Conservation (phyloP, 768 basidiomycete species). For the Pleurotus tuoliensis region DNA sequence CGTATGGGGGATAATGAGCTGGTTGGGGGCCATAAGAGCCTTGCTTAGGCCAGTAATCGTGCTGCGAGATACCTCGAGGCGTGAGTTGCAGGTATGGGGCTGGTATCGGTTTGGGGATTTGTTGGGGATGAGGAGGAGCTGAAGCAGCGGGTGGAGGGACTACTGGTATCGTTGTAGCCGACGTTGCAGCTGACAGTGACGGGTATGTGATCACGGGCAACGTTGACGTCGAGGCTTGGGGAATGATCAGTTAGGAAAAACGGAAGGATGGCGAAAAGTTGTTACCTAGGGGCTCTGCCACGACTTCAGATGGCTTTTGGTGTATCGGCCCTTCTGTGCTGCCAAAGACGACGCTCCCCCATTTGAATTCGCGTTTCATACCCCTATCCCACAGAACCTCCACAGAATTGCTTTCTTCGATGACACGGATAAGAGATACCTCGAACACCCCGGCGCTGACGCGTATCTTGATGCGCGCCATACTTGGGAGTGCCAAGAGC, state of each 20-base stretch:
- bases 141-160: constrained; percentile 6
- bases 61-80: constrained; percentile 19
- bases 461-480: constrained; percentile 80
- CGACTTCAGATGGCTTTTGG: constrained; percentile 63
- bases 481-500: constrained; percentile 62
- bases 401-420: constrained; percentile 66
- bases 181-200: constrained; percentile 24
- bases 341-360: constrained; percentile 79
- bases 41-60: constrained; percentile 36
- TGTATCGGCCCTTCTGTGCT: constrained; percentile 66
- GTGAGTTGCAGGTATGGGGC: constrained; percentile 14
- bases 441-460: constrained; percentile 84
- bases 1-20: constrained; percentile 18
- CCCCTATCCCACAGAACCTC: constrained; percentile 82
- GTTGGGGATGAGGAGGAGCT: neutral
- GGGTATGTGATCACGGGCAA: constrained; percentile 28
- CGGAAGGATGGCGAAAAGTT: neutral
- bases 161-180: constrained; percentile 6
- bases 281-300: constrained; percentile 45
- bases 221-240: constrained; percentile 15
- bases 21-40: constrained; percentile 17
- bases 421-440: constrained; percentile 69
- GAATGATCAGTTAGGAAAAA: constrained; percentile 6
- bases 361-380: constrained; percentile 74
- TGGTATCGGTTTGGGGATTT: constrained; percentile 13